A percentile compares a stretch with the other conserved stretches of the same genome.
These are phyloP conservation scores for Hysterangium stoloniferum DNA, from an alignment of 768 basidiomycete genomes.

Conservation along the genomic window DNA sequence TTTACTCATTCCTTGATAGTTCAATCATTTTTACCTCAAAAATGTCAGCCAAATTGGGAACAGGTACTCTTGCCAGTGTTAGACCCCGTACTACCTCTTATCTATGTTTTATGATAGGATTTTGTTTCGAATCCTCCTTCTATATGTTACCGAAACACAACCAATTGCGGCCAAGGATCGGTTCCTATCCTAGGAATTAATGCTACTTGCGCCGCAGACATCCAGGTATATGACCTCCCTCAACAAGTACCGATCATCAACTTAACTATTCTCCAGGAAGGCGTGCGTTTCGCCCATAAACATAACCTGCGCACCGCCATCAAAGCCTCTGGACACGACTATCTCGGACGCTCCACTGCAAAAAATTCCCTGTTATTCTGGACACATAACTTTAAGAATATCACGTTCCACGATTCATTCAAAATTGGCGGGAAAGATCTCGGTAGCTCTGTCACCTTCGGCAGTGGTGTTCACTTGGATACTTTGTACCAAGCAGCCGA, in stretches of 20 bases:
- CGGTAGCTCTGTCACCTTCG: slow-evolving; percentile 23
- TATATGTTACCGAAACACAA: neutral
- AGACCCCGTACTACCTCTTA: too few species aligned
- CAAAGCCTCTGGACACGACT: slow-evolving; percentile 32
- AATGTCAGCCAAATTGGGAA: too few species aligned
- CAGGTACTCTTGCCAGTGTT: too few species aligned
- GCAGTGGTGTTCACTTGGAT: slow-evolving; percentile 20
- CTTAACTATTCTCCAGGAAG: slow-evolving; percentile 17
- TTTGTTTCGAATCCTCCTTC: neutral
- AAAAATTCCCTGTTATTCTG: slow-evolving; percentile 33
- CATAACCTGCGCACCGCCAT: slow-evolving; percentile 26
- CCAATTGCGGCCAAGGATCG: neutral
- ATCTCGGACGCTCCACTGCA: slow-evolving; percentile 36
- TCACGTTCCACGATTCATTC: slow-evolving; percentile 22
- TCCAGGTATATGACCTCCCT: slow-evolving; percentile 19
- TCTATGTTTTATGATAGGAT: too few species aligned
- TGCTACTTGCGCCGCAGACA: slow-evolving; percentile 23
- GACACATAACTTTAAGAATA: slow-evolving; percentile 31
- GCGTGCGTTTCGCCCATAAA: slow-evolving; percentile 22
- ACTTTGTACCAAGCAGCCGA: slow-evolving; percentile 18
- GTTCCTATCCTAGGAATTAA: slow-evolving; percentile 24
- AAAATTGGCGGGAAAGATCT: slow-evolving; percentile 12
- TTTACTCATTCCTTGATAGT: too few species aligned
- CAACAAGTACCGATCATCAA: neutral
- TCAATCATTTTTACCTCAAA: too few species aligned